Base-by-base conservation (phyloP, 2,329 filamentous ascomycete genomes). In the Hymenoscyphus scutula region DNA sequence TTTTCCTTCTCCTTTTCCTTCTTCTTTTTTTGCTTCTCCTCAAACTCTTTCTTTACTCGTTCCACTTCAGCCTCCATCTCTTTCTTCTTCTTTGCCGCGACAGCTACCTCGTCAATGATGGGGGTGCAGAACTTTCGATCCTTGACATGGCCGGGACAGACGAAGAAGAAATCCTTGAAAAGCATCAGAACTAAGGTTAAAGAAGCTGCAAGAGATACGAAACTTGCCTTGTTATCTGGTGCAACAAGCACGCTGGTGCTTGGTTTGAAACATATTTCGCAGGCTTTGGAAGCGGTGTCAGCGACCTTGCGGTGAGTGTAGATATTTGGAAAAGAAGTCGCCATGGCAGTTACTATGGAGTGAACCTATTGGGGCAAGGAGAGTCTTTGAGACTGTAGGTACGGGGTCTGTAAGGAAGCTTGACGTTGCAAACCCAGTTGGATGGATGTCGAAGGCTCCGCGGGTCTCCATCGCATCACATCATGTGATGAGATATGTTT, bases 221-320 rank as follows among this genome's bases (percentile, higher is more conserved):
- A n/a, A 60, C 62, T 51, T 8, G 95, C 93, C 86, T 94, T 95
- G 72, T 91, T 93, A 71, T 96, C 92, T 0, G 90, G 85, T 8
- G 92, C 96, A 69, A 97, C 91, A 60, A 99, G 81, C 19, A 98
- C 94, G 68, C 89, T 96, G 6, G 88, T 86, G 63, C 89, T 92
- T 8, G 90, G 89, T 77, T 95, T 96, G 80, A 89, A 96, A 81
- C 95, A 98, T 66, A 98, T 86, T 76, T 92, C 89, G 77, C 95
- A 99, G 57, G 91, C 82, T 77, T 91, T 96, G 13, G 91, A 84
- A 1, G 89, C 84, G n/a, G 86, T 84, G 32, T 96, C 92, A 13
- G 92, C 92, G 38, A 98, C 94, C 69, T 87, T 91, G 57, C 94
- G 90, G 67, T 93, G 89, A 67, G 91, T 87, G 78, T 94, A 98